Evolutionary conservation across 345 rosid genomes (phyloP), one percentile per base, ranked within the genome.

Genomic region (Salix brachista): DNA sequence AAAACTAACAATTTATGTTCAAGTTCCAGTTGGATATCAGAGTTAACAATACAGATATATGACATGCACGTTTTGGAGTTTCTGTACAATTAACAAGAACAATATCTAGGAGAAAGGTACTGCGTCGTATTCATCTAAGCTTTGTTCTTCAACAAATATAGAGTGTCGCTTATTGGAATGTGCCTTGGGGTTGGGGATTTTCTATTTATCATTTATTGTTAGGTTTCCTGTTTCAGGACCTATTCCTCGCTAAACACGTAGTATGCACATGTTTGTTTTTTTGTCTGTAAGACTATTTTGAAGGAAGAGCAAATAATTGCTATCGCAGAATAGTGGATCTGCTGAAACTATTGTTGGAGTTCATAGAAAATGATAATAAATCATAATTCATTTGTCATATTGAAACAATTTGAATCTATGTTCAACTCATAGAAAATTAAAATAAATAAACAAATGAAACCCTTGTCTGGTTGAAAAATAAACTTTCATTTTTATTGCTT

Each of bases 1-100:
- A 26, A 26, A 26, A 26, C 28, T 26, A 26, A 26, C 28, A 26
- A 12, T 42, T 42, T 42, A 14, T 44, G 50, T 13, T 13, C 50
- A 13, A 44, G 17, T 44, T 44, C 50, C 50, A 44, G 50, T 44
- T 13, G 13, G 50, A 44, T 44, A 44, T 13, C 17, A 44, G 16
- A 44, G 50, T 13, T 13, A 11, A 12, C 16, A 42, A 12, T 42
- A 42, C 13, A 42, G 48, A 9, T 42, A 42, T 42, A 42, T 42
- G 48, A 42, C 14, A 42, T 81, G 99, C 99, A 30, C 98, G 92
- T 86, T 96, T 96, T 90, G 99, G 99, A 52, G 97, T 96, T 77
- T 96, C 99, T 83, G 98, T 97, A 17, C 99, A 96, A 82, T 86
- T 96, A 74, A 96, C 98, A 41, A 91, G 98, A 83, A 96, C 99